phyloP scores from a whole-genome alignment of 768 basidiomycete genomes.

The Amanita exitialis region DNA sequence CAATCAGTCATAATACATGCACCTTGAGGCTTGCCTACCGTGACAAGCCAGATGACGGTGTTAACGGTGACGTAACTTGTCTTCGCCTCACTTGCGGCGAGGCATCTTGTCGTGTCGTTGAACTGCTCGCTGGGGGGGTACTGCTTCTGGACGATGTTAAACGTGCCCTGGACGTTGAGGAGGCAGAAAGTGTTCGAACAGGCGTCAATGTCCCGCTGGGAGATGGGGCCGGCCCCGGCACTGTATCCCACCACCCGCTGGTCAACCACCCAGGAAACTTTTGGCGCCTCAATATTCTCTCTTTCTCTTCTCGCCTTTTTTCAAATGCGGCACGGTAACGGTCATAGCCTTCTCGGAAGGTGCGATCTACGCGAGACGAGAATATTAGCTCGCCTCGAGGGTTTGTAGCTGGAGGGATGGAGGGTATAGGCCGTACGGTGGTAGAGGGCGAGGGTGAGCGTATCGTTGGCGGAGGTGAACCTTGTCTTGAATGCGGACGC shows the following conservation, averaged over 20 bases:
- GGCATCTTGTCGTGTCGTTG: not conserved
- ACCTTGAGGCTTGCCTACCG: not conserved
- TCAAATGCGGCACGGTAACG: slow-evolving; percentile 86
- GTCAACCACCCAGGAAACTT: slow-evolving; percentile 22
- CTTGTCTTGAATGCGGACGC: slow-evolving; percentile 7
- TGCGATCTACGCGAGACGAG: slow-evolving; percentile 73
- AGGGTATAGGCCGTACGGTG: slow-evolving; percentile 39
- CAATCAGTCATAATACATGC: not conserved
- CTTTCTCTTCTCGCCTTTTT: slow-evolving; percentile 56
- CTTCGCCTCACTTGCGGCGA: not conserved
- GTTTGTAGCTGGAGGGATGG: slow-evolving; percentile 84
- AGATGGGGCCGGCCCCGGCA: not conserved
- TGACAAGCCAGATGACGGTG: slow-evolving; percentile 1
- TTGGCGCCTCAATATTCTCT: slow-evolving; percentile 23
- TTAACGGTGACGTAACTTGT: not conserved
- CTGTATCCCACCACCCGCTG: slow-evolving; percentile 1
- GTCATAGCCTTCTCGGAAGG: slow-evolving; percentile 88
- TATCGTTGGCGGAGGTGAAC: slow-evolving; percentile 23
- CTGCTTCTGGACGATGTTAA: slow-evolving; percentile 4
- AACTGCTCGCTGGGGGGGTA: slow-evolving; percentile 1
- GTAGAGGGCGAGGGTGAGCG: slow-evolving; percentile 18
- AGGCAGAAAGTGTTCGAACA: slow-evolving; percentile 1
- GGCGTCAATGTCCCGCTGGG: not conserved
- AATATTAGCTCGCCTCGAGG: slow-evolving; percentile 97
- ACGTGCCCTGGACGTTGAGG: slow-evolving; percentile 2